Conservation (phyloP, 1,139 yeast species). For the Geotrichum bryndzae region DNA sequence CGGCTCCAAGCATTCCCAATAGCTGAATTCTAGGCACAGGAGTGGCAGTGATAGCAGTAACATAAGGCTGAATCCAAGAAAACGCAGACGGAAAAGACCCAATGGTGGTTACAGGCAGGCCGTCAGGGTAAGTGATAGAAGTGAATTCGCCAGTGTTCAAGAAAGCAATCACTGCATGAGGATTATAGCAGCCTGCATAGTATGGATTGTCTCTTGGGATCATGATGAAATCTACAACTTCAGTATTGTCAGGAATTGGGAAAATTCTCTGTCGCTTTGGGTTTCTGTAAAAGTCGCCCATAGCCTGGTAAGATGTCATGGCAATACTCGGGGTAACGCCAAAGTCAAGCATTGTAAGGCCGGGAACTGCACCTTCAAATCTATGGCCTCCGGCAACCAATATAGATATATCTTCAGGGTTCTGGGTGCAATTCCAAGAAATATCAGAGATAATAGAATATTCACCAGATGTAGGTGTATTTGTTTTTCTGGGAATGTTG, state of each 20-base stretch:
- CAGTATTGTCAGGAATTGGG: conserved; percentile 43
- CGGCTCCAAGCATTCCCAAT: conserved; percentile 61
- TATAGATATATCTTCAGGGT: conserved; percentile 74
- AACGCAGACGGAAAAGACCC: conserved; percentile 71
- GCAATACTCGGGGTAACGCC: conserved; percentile 78
- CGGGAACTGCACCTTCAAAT: conserved; percentile 44
- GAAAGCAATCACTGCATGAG: conserved; percentile 48
- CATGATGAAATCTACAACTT: conserved; percentile 45
- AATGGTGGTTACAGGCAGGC: conserved; percentile 50
- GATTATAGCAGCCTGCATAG: conserved; percentile 33
- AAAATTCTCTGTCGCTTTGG: conserved; percentile 55
- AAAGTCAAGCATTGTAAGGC: conserved; percentile 62
- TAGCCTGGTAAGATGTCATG: conserved; percentile 73
- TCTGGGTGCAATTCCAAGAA: conserved; percentile 69
- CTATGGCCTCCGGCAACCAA: conserved; percentile 66
- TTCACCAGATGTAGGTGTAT: conserved; percentile 9
- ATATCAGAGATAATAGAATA: conserved; percentile 23
- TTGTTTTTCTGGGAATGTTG: conserved; percentile 43
- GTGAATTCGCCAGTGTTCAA: conserved; percentile 55
- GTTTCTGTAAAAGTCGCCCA: conserved; percentile 66
- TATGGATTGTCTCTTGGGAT: conserved; percentile 51
- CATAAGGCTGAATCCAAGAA: conserved; percentile 72
- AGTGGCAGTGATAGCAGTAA: conserved; percentile 48
- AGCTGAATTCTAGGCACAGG: conserved; percentile 61
- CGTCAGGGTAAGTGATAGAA: conserved; percentile 50